Base-by-base conservation (phyloP, 108 stramenopile species). In the Cyclotella atomus region DNA sequence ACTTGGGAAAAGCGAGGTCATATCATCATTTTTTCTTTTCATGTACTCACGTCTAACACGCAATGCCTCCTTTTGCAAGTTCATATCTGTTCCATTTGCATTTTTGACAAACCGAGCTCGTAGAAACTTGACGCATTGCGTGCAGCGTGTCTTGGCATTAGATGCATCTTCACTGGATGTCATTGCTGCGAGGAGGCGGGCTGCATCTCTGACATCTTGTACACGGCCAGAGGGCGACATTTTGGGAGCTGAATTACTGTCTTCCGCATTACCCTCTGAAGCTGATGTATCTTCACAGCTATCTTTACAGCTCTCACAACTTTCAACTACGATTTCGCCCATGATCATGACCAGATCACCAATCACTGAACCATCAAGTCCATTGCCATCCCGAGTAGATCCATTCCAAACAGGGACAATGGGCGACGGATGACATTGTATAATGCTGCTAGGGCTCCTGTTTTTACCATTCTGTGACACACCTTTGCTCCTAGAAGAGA, bases 301-400 rank as follows among this genome's bases (percentile, higher is more conserved):
- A 32, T 36, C 34, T 34, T 29, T 71, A 7, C 57, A 35, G 19
- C 20, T 57, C 60, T 65, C 60, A 46, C 80, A 81, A 59, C 33
- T 41, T n/a, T 81, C 80, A 7, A 65, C 53, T 17, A 81, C 73
- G 41, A 81, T 75, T n/a, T 81, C 80, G 44, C 80, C 80, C 73
- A 75, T 75, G 4, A 81, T 70, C 73, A 81, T 74, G n/a, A 81
- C 80, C 55, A 81, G 75, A 65, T 81, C 80, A 59, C 73, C 71
- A 16, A 75, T 50, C 24, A 75, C 80, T 46, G 73, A 75, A 6
- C 69, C 73, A 56, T 75, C 80, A 17, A 81, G 53, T 44, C 73
- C 73, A 71, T 75, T 68, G 23, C 35, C 73, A 29, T 75, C 44
- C 24, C 36, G 34, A 0, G 47, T 69, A 15, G 80, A 59, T 81